Evolutionary conservation across 495 filamentous ascomycete genomes (phyloP).

Genomic region (Lindgomyces ingoldianus): DNA sequence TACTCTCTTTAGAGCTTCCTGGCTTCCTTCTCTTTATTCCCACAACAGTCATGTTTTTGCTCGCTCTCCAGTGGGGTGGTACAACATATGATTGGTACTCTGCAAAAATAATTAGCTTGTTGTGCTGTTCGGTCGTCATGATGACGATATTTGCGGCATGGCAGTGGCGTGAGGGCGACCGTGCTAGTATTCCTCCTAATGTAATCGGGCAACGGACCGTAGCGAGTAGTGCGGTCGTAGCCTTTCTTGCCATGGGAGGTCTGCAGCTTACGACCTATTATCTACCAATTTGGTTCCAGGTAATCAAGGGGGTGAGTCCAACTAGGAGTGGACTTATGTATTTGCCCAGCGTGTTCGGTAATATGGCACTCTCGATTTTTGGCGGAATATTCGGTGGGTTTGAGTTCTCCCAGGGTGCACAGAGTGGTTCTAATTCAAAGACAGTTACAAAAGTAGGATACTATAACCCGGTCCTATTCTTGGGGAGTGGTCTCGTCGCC

Average conservation of each 20-base stretch:
- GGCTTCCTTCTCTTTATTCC: constrained; percentile 55
- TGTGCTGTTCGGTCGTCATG: constrained; percentile 53
- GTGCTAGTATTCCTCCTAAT: constrained; percentile 53
- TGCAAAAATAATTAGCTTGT: constrained; percentile 40
- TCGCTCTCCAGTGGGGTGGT: constrained; percentile 67
- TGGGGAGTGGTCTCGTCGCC: constrained; percentile 13
- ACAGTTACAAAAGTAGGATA: constrained; percentile 57
- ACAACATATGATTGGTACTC: constrained; percentile 54
- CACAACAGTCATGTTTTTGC: constrained; percentile 55
- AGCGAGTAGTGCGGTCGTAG: constrained; percentile 40
- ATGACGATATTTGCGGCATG: constrained; percentile 51
- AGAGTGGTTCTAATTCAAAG: background rate
- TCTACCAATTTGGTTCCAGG: constrained; percentile 31
- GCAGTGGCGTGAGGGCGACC: constrained; percentile 48
- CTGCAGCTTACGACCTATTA: constrained; percentile 29
- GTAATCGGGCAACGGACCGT: constrained; percentile 47
- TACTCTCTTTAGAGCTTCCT: constrained; percentile 55
- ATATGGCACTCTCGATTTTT: background rate
- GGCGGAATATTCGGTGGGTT: constrained; percentile 2
- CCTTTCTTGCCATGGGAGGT: background rate
- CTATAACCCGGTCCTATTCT: constrained; percentile 64
- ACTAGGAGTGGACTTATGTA: constrained; percentile 13
- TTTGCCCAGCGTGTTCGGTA: constrained; percentile 1
- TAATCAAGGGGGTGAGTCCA: constrained; percentile 17
- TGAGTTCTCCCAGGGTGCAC: background rate